These are phyloP conservation scores for Santalum album DNA, from an alignment of 164 flowering plant genomes.

Conservation along the genomic window DNA sequence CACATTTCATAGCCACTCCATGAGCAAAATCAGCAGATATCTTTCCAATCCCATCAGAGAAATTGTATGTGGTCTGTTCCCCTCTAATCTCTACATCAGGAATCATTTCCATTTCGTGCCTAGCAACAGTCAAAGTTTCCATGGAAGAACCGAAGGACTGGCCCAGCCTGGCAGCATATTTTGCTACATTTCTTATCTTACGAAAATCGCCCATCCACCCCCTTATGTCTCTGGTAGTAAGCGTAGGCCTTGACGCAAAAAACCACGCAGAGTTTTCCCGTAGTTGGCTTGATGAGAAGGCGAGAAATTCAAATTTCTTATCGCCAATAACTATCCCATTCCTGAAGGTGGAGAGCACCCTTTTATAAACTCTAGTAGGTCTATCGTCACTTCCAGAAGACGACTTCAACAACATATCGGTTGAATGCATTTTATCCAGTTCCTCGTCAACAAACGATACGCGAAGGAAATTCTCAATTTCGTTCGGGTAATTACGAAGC, in stretches of 20 bases:
- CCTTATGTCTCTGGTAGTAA: slow-evolving; percentile 57
- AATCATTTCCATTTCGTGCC: slow-evolving; percentile 44
- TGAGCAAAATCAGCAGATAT: slow-evolving; percentile 69
- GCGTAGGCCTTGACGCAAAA: slow-evolving; percentile 61
- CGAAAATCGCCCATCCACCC: slow-evolving; percentile 77
- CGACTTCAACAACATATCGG: slow-evolving; percentile 39
- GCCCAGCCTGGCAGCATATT: slow-evolving; percentile 87
- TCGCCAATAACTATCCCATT: slow-evolving; percentile 68
- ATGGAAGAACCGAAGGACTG: slow-evolving; percentile 82
- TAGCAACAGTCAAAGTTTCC: slow-evolving; percentile 51
- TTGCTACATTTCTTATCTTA: slow-evolving; percentile 71
- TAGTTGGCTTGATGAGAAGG: slow-evolving; percentile 81
- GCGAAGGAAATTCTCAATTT: slow-evolving; percentile 69
- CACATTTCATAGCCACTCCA: slow-evolving; percentile 68
- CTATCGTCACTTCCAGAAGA: slow-evolving; percentile 14
- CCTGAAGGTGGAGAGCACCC: slow-evolving; percentile 46
- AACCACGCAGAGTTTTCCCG: slow-evolving; percentile 83
- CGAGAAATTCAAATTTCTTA: slow-evolving; percentile 87
- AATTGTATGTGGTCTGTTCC: slow-evolving; percentile 29
- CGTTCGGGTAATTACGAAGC: slow-evolving; percentile 33
- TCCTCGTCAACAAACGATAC: slow-evolving; percentile 83
- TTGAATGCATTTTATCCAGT: slow-evolving; percentile 46
- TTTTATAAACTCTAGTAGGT: slow-evolving; percentile 41
- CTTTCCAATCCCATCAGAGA: slow-evolving; percentile 96
- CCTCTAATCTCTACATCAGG: slow-evolving; percentile 38